Conservation (phyloP, 805 yeast species). For the Yamadazyma akitaensis region DNA sequence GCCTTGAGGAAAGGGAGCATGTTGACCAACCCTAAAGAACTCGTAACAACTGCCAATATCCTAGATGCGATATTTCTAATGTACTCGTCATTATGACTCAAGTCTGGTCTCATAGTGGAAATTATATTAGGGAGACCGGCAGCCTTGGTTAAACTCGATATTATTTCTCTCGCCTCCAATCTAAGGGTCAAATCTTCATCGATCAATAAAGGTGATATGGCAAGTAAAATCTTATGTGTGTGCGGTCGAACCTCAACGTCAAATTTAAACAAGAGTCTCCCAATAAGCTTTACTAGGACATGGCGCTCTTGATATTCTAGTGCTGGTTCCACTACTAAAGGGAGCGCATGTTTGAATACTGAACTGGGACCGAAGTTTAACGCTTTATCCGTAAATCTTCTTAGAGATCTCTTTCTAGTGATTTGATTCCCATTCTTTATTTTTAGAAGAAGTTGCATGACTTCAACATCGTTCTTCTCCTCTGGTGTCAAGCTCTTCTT, state of each 20-base stretch:
- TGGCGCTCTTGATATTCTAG: conserved; percentile 83
- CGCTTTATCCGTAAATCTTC: conserved; percentile 58
- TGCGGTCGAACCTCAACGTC: conserved; percentile 68
- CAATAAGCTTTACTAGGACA: conserved; percentile 70
- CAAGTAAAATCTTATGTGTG: conserved; percentile 67
- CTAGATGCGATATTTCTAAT: conserved; percentile 74
- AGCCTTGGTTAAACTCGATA: conserved; percentile 70
- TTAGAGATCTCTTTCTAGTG: conserved; percentile 64
- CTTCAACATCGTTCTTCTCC: conserved; percentile 57
- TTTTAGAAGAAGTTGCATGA: conserved; percentile 60
- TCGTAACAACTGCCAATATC: conserved; percentile 79
- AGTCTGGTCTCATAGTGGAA: conserved; percentile 74
- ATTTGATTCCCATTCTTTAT: conserved; percentile 77
- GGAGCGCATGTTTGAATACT: conserved; percentile 68
- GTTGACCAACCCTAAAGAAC: conserved; percentile 68
- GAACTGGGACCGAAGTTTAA: conserved; percentile 63
- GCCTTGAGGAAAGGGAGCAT: conserved; percentile 80
- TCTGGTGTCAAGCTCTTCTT: conserved; percentile 32
- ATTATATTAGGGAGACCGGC: conserved; percentile 82
- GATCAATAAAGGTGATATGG: conserved; percentile 72
- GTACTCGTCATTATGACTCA: conserved; percentile 79
- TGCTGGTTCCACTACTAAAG: conserved; percentile 66
- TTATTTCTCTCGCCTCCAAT: conserved; percentile 74
- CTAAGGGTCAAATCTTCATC: conserved; percentile 78
- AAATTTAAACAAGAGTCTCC: conserved; percentile 62